Conservation (phyloP, 495 filamentous ascomycete species). For the Cercophora sp. region DNA sequence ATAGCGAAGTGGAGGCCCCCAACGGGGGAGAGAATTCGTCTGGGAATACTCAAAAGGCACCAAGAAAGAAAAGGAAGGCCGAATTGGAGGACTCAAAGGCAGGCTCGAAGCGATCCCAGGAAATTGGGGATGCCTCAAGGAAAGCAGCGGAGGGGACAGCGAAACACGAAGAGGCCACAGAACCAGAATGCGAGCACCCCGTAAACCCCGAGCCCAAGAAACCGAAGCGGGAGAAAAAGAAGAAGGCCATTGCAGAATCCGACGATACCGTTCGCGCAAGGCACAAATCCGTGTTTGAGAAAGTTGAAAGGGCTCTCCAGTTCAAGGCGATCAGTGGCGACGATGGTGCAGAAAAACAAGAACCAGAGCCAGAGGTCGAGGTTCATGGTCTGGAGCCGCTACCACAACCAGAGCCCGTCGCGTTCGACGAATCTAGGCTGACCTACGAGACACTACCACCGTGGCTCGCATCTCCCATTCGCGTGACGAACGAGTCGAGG, state of each 20-base stretch:
- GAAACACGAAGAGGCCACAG: not conserved
- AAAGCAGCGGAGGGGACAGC: not conserved
- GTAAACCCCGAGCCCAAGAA: constrained; percentile 4
- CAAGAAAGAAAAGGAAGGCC: constrained; percentile 2
- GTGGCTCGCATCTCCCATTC: constrained; percentile 74
- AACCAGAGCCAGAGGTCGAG: constrained; percentile 50
- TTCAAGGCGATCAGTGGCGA: constrained; percentile 19
- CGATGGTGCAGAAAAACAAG: constrained; percentile 26
- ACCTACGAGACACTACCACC: constrained; percentile 54
- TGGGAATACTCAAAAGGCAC: too few species aligned
- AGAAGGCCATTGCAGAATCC: constrained; percentile 23
- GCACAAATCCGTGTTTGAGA: constrained; percentile 45
- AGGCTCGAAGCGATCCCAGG: not conserved
- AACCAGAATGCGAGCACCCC: not conserved
- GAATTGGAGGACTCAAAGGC: constrained; percentile 1
- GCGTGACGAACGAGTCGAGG: constrained; percentile 53
- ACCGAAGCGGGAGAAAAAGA: constrained; percentile 31
- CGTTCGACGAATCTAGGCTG: constrained; percentile 47
- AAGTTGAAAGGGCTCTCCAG: constrained; percentile 45
- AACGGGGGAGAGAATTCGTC: too few species aligned
- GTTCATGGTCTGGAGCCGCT: constrained; percentile 69
- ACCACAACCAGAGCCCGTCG: constrained; percentile 66
- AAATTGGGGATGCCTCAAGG: not conserved
- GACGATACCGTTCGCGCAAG: constrained; percentile 26
- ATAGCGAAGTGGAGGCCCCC: constrained; percentile 22